Conservation (phyloP, 2,329 filamentous ascomycete species). For the Fusarium buharicum region DNA sequence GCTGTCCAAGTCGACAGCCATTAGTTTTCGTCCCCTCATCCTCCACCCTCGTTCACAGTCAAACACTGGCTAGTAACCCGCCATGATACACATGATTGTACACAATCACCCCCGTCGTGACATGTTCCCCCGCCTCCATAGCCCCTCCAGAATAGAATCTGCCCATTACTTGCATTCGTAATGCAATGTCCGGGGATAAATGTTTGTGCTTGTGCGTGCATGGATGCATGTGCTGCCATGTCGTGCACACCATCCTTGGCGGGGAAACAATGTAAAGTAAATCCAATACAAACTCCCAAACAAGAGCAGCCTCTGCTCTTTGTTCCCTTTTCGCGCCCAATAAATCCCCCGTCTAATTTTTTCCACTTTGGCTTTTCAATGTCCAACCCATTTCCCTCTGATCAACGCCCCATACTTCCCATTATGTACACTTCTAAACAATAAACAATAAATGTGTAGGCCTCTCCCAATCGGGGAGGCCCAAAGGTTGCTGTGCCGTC, state of each 20-base stretch:
- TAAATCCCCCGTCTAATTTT: conserved; percentile 40
- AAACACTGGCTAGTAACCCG: neutral
- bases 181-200: conserved; percentile 30
- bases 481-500: conserved; percentile 38
- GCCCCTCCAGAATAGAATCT: conserved; percentile 5
- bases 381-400: conserved; percentile 31
- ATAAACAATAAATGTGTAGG: conserved; percentile 41
- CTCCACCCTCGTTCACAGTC: conserved; percentile 23
- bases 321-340: conserved; percentile 25
- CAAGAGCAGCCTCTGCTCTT: conserved; percentile 25
- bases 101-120: conserved; percentile 32
- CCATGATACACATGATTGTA: conserved; percentile 39
- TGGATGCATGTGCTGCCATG: conserved; percentile 20
- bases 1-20: conserved; percentile 39
- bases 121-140: conserved; percentile 31
- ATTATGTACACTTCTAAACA: conserved; percentile 45
- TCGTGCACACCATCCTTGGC: conserved; percentile 22
- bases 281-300: conserved; percentile 38
- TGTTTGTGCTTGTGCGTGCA: conserved; percentile 29
- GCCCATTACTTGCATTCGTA: conserved; percentile 29
- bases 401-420: conserved; percentile 36
- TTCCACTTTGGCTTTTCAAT: conserved; percentile 34
- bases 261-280: conserved; percentile 24
- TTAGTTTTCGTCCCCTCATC: conserved; percentile 31
- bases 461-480: conserved; percentile 15